Percentiles rank a stretch among this genome's conserved stretches.
Conservation (phyloP, 768 basidiomycete genomes). For the Rubroboletus pulcherrimus region DNA sequence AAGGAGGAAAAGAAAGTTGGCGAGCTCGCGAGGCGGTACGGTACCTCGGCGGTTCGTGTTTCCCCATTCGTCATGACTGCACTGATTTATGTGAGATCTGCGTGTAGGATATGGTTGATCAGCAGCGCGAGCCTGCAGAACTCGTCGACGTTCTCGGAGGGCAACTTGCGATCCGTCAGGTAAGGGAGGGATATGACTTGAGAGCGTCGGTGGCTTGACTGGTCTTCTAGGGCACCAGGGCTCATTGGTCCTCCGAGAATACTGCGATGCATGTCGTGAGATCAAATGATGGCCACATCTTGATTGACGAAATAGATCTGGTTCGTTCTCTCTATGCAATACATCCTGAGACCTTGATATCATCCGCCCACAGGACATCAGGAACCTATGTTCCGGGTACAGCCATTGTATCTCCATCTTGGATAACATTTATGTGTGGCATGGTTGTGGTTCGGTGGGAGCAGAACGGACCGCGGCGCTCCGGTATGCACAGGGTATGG, state of each 20-base stretch:
- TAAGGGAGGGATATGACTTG: constrained; percentile 26
- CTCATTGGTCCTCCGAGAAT: constrained; percentile 76
- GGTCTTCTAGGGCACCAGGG: constrained; percentile 54
- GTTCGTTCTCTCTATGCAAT: constrained; percentile 35
- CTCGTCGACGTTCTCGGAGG: constrained; percentile 66
- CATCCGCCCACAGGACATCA: constrained; percentile 41
- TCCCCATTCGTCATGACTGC: not conserved
- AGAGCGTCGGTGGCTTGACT: not conserved
- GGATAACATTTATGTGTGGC: constrained; percentile 74
- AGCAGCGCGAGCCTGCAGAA: constrained; percentile 61
- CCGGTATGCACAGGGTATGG: constrained; percentile 53
- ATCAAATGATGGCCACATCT: constrained; percentile 43
- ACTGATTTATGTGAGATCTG: not conserved
- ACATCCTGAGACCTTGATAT: constrained; percentile 1
- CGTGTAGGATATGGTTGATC: constrained; percentile 41
- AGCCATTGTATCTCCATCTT: constrained; percentile 75
- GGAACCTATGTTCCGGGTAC: constrained; percentile 79
- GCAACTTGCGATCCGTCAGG: constrained; percentile 71
- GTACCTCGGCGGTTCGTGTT: constrained; percentile 53
- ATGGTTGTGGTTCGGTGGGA: constrained; percentile 64
- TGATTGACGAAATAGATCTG: constrained; percentile 71
- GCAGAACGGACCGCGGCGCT: constrained; percentile 60
- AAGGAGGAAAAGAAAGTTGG: constrained; percentile 62
- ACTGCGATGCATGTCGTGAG: constrained; percentile 79
- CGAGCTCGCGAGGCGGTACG: constrained; percentile 72